Evolutionary conservation across 2,329 filamentous ascomycete species (phyloP), one percentile per base, ranked within the genome.

Genomic region (Talaromyces funiculosus): DNA sequence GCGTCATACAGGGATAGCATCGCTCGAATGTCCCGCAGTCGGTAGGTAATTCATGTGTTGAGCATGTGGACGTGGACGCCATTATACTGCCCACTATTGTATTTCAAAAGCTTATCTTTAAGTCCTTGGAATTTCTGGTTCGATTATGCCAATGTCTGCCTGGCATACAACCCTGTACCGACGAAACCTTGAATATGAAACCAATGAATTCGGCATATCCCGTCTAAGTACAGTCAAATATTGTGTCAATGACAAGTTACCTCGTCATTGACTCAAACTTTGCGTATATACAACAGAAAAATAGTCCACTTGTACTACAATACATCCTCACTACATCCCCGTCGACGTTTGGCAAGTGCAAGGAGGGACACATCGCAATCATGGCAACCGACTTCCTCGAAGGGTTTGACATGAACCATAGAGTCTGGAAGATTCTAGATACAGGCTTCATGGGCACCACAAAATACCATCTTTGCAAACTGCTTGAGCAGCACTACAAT

Each of bases 371-470:
- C 26, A 33, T 8, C 43, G 16, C 45, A 49, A 14, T 31, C 26
- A 49, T 49, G 45, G n/a, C 26, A 31, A 3, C 2, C n/a, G 14
- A 49, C 45, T 20, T 29, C 43, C 10, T 2, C n/a, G 6, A 20
- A 7, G 18, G 4, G 5, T 18, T 51, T 40, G 3, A 12, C 54
- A 47, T 57, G 54, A 3, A 26, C 3, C 4, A 4, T 37, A 37
- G 16, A 37, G 14, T 16, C 16, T 10, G 35, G 3, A 4, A 3
- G 8, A 7, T 3, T 10, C 12, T 37, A n/a, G 35, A n/a, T 1
- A 37, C 58, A n/a, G 58, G 20, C 14, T 55, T 47, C 58, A 60
- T 60, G 58, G 51, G 51, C 5, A 60, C 7, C 40, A 33, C 53
- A 2, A 10, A 55, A 5, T 60, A 60, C 58, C 6, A 14, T 12